Conservation (phyloP, 768 basidiomycete species). For the Termitomyces titanicus region DNA sequence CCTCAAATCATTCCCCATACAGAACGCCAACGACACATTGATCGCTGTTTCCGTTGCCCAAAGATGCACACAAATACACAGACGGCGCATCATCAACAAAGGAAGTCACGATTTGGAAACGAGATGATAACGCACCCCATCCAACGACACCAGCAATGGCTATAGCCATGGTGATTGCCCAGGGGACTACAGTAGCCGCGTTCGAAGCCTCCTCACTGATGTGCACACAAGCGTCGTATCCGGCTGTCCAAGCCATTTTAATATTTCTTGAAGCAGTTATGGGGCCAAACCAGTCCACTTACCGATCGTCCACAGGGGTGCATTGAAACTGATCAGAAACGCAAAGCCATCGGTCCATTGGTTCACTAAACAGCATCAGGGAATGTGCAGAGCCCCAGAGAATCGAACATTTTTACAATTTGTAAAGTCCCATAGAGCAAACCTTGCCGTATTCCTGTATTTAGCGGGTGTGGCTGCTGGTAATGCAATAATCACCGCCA, state of each 20-base stretch:
- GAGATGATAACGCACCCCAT: slow-evolving; percentile 40
- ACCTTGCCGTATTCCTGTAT: slow-evolving; percentile 56
- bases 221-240: slow-evolving; percentile 57
- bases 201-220: slow-evolving; percentile 74
- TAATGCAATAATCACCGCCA: slow-evolving; percentile 66
- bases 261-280: neutral
- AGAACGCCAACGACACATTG: slow-evolving; percentile 63
- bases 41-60: slow-evolving; percentile 33
- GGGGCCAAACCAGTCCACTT: neutral
- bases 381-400: neutral
- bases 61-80: no score
- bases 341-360: slow-evolving; percentile 60
- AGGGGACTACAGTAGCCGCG: slow-evolving; percentile 68
- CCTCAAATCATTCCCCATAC: slow-evolving; percentile 54
- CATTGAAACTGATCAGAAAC: slow-evolving; percentile 42
- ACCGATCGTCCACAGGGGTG: slow-evolving; percentile 42
- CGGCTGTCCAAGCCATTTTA: slow-evolving; percentile 19
- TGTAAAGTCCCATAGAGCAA: slow-evolving; percentile 23
- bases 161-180: slow-evolving; percentile 60
- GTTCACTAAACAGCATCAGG: slow-evolving; percentile 31
- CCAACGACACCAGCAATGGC: slow-evolving; percentile 58
- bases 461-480: slow-evolving; percentile 62
- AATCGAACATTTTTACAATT: slow-evolving; percentile 1
- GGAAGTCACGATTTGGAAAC: neutral
- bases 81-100: neutral